Evolutionary conservation across 2,329 filamentous ascomycete genomes (phyloP).

Genomic region (Grosmannia serpens): DNA sequence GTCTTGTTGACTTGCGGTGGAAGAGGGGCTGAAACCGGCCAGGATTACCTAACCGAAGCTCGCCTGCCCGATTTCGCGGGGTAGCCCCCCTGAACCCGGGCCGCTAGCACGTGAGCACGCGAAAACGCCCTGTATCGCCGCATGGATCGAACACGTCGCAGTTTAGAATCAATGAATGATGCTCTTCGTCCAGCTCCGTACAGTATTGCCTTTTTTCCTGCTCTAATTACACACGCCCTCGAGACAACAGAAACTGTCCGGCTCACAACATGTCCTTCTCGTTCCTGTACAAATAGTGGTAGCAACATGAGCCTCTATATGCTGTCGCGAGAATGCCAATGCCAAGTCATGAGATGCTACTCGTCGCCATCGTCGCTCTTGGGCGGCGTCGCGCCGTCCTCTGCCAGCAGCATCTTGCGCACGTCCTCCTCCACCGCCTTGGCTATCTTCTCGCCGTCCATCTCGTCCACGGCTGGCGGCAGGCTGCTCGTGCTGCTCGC

Average conservation of each 20-base stretch:
- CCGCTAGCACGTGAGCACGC: not conserved
- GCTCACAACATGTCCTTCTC: too few relatives aligned
- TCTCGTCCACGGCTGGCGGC: slow-evolving; percentile 17
- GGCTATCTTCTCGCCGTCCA: slow-evolving; percentile 16
- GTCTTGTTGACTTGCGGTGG: too few relatives aligned
- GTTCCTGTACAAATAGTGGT: too few relatives aligned
- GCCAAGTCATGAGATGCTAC: not conserved
- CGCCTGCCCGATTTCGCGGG: not conserved
- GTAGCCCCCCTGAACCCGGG: not conserved
- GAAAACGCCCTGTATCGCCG: not conserved
- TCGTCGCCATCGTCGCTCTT: slow-evolving; percentile 3
- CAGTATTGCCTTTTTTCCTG: too few relatives aligned
- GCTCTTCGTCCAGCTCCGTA: too few relatives aligned
- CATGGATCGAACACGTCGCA: too few relatives aligned
- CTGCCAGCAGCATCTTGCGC: slow-evolving; percentile 26
- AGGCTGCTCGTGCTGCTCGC: slow-evolving; percentile 8
- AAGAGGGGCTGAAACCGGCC: not conserved
- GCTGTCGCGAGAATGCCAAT: too few relatives aligned
- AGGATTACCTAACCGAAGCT: not conserved
- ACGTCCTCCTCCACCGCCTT: slow-evolving; percentile 31
- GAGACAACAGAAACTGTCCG: too few relatives aligned
- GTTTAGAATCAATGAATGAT: too few relatives aligned
- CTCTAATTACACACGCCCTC: too few relatives aligned
- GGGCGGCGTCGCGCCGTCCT: slow-evolving; percentile 6
- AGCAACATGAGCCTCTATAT: too few relatives aligned